Base-by-base conservation (phyloP, 371 early-diverging fungal genomes). In the Mucor indicus region DNA sequence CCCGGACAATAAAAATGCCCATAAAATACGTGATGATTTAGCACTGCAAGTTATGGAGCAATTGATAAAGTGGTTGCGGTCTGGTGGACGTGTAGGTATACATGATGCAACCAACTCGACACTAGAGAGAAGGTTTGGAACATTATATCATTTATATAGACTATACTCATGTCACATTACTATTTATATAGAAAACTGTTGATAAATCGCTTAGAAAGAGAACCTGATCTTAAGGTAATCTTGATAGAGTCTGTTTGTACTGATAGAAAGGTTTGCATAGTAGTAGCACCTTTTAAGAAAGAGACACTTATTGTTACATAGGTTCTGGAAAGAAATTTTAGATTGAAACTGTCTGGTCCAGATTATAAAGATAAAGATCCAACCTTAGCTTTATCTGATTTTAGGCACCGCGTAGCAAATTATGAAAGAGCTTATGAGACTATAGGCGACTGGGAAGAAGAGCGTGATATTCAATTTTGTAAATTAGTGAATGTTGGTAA, bases 41-140 rank as follows among this genome's bases (percentile, higher is more conserved):
- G 93, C 92, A 8, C 53, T 87, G 49, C 88, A 89, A 25, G 86
- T 89, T 10, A 62, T 93, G 29, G 90, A 91, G n/a, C 90, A 91
- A 50, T 52, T 87, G 20, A 74, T 92, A 25, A 52, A 68, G 6
- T 93, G 94, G 94, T 68, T 93, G 33, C 75, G 80, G 27, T 50
- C 64, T 10, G 64, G 66, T 3, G 90, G 89, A 9, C 80, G 85
- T 30, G 87, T 92, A 7, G 94, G 88, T 21, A 89, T 93, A 37
- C 92, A 91, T 52, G 93, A 93, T 64, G 93, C 93, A 0, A 93
- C 93, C 10, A 93, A 93, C 60, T 86, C 92, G 1, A 91, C 90
- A 0, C 53, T 80, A 19, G 80, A 80, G 47, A 67, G 93, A 61
- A 74, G 92, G 80, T 75, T 67, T 30, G 19, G 30, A 15, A 32